These are phyloP conservation scores for Meripilus lineatus DNA, from an alignment of 1,284 basidiomycete species.

Conservation along the genomic window DNA sequence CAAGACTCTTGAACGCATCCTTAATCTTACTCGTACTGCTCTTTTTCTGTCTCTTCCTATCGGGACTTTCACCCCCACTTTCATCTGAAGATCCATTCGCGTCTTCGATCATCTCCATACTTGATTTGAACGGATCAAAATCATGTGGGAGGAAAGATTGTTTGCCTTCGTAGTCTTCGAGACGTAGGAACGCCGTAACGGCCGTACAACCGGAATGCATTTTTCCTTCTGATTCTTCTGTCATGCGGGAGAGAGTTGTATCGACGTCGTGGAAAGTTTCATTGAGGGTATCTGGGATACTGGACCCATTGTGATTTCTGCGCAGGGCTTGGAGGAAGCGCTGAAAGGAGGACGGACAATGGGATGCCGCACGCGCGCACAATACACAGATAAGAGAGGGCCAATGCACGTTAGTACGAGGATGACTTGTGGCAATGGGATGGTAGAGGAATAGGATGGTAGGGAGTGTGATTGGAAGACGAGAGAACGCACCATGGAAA, in stretches of 20 bases:
- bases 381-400: too few relatives aligned
- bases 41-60: conserved; percentile 34
- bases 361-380: too few relatives aligned
- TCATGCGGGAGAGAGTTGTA: conserved; percentile 72
- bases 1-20: conserved; percentile 52
- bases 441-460: not conserved
- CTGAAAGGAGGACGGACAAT: conserved; percentile 17
- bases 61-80: conserved; percentile 20
- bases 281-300: conserved; percentile 89
- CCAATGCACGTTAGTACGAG: too few relatives aligned
- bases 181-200: conserved; percentile 94
- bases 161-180: conserved; percentile 74
- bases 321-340: conserved; percentile 24
- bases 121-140: conserved; percentile 24
- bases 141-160: conserved; percentile 53
- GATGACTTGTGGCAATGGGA: conserved; percentile 3
- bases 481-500: conserved; percentile 74
- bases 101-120: conserved; percentile 18
- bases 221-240: conserved; percentile 80
- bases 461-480: conserved; percentile 7
- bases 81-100: conserved; percentile 22
- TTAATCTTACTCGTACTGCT: conserved; percentile 48
- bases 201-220: conserved; percentile 98
- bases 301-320: conserved; percentile 10
- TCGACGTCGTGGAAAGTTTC: conserved; percentile 93